These are phyloP conservation scores for Xylaria sp. DNA, from an alignment of 2,329 filamentous ascomycete species.

Conservation along the genomic window DNA sequence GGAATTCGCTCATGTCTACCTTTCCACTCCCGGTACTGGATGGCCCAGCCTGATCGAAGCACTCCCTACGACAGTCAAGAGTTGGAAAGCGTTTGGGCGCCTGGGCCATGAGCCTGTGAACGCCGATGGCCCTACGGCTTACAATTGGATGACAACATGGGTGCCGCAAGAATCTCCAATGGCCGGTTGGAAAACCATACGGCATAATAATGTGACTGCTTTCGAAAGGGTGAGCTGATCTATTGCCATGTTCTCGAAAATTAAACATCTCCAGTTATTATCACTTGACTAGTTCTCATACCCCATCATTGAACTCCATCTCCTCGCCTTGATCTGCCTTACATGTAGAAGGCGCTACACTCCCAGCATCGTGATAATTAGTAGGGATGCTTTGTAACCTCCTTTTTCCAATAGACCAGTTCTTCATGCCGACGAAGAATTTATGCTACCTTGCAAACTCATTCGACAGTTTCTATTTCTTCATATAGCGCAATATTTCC, in stretches of 20 bases:
- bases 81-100: slow-evolving; percentile 20
- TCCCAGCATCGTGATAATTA: too few relatives aligned
- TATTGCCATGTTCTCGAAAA: neutral
- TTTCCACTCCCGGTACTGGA: slow-evolving; percentile 31
- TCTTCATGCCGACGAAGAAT: too few relatives aligned
- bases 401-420: too few relatives aligned
- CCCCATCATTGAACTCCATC: neutral
- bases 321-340: neutral
- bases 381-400: too few relatives aligned
- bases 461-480: too few relatives aligned
- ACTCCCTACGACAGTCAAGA: slow-evolving; percentile 23
- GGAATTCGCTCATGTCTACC: slow-evolving; percentile 36
- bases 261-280: neutral
- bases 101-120: slow-evolving; percentile 27
- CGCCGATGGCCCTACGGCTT: slow-evolving; percentile 25
- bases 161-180: neutral
- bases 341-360: too few relatives aligned
- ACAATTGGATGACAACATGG: slow-evolving; percentile 34
- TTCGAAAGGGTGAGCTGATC: slow-evolving; percentile 25
- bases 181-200: slow-evolving; percentile 16
- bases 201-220: neutral
- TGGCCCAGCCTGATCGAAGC: slow-evolving; percentile 29
- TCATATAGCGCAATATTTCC: too few relatives aligned
- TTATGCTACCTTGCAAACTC: too few relatives aligned
- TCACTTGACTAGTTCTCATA: neutral